Evolutionary conservation across 805 yeast genomes (phyloP), one percentile per base, ranked within the genome.

Genomic region (Nakazawaea anatomiae): DNA sequence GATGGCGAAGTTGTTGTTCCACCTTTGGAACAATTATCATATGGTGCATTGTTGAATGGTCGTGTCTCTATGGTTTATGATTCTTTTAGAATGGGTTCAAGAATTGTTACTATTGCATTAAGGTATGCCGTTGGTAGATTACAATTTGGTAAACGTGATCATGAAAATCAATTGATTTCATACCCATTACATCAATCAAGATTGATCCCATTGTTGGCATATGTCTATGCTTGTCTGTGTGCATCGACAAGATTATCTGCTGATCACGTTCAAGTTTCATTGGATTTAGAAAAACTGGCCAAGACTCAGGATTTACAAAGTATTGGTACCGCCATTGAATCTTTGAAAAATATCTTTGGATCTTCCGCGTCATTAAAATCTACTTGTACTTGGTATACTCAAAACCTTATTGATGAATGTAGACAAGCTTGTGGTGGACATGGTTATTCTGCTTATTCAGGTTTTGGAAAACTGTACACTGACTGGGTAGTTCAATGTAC

Each of bases 401-500:
- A 90, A 40, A 79, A 78, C 53, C 74, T 87, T 58, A 90, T 91
- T 62, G 96, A 89, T 65, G 91, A 90, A 70, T 80, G 90, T 57
- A 80, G 97, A 71, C 97, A 91, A 70, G 77, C 96, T 2, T 90
- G 96, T 69, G 97, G 97, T 66, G 97, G 97, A 34, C 96, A 88
- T 68, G 97, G 97, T 40, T 91, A 91, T 70, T 89, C 96, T 28
- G 82, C 90, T n/a, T 91, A 91, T 69, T 82, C 89, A 57, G 96
- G 91, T 1, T 87, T 91, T 64, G 96, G 95, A 40, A 88, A 85
- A 64, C 90, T 90, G 10, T 89, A 82, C 72, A 78, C 79, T 55
- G 97, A 91, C 67, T 92, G 96, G 89, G 96, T 87, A n/a, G 97
- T 91, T 40, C 97, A 91, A 71, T 90, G 96, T 69, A 91, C 97